These are phyloP conservation scores for Chenopodium berlandieri DNA, from an alignment of 148 eudicot species.

Conservation along the genomic window DNA sequence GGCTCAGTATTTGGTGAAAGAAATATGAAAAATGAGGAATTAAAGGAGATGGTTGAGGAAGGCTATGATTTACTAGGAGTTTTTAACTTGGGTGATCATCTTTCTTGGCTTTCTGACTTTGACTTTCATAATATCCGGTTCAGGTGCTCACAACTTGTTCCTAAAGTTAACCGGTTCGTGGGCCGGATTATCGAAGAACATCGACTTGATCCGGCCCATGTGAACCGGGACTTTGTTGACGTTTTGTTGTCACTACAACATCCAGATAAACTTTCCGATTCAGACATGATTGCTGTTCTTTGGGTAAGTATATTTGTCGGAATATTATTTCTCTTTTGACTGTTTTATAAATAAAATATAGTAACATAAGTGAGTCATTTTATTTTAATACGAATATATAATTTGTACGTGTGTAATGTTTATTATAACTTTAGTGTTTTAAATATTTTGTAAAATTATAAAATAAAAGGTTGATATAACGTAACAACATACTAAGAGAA, in stretches of 20 bases:
- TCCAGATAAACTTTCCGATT: slow-evolving; percentile 46
- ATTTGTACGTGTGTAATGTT: too few species aligned
- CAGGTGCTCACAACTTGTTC: slow-evolving; percentile 63
- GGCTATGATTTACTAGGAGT: slow-evolving; percentile 73
- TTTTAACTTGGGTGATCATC: slow-evolving; percentile 70
- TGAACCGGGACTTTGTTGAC: slow-evolving; percentile 60
- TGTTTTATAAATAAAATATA: background rate
- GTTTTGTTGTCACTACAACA: slow-evolving; percentile 63
- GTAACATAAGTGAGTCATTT: too few species aligned
- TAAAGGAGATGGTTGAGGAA: slow-evolving; percentile 60
- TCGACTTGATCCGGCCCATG: slow-evolving; percentile 23
- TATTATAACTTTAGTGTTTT: too few species aligned
- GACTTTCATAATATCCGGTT: slow-evolving; percentile 60
- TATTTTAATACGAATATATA: too few species aligned
- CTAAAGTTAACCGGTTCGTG: slow-evolving; percentile 64
- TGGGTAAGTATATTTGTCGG: slow-evolving; percentile 47
- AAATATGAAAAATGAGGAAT: slow-evolving; percentile 32
- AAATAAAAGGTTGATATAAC: too few species aligned
- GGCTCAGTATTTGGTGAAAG: slow-evolving; percentile 50
- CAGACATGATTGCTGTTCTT: slow-evolving; percentile 73
- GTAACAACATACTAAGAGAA: background rate
- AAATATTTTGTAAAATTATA: too few species aligned
- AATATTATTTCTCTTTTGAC: background rate
- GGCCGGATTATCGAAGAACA: slow-evolving; percentile 52
- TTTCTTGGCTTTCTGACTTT: slow-evolving; percentile 52